Evolutionary conservation across 2,329 filamentous ascomycete species (phyloP), one percentile per base, ranked within the genome.

Genomic region (Neofusicoccum sp.): DNA sequence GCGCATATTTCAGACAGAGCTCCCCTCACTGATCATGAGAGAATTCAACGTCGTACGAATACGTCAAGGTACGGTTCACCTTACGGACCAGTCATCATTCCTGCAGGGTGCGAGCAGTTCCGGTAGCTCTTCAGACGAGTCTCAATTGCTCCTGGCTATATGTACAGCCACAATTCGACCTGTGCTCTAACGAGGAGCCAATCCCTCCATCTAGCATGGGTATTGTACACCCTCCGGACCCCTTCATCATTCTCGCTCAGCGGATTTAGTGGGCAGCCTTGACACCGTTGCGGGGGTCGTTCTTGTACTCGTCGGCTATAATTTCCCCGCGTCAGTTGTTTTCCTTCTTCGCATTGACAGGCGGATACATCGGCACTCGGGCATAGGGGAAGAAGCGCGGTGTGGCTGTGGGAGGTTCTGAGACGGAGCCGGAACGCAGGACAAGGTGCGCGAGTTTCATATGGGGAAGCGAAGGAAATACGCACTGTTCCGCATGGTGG

Each of bases 301-400:
- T 96, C 88, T 93, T 96, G 86, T 86, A 97, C 82, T 98, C 91
- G 71, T 90, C 90, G 82, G 87, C 93, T 98, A 70, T 65, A 28
- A 31, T 24, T 53, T 14, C n/a, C 33, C 16, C 31, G 34, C 20
- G 31, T 61, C 12, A 48, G 53, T 28, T 14, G 9, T 20, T 43
- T 7, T 9, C 20, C 33, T 14, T 38, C 31, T 14, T 47, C 34
- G 20, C 31, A 41, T 58, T 14, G 20, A 6, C 33, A 38, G 12
- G 26, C 40, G 30, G 36, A 3, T 40, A 53, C 11, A 16, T 12
- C 16, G 33, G 48, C 26, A 58, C 8, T 40, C 43, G 47, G 36
- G 31, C 58, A n/a, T 30, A 38, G 20, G 20, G 20, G 20, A 49
- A 33, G 5, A 16, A 33, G 34, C 38, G 33, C 53, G 40, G 36